Evolutionary conservation across 2,329 filamentous ascomycete species (phyloP), one percentile per base, ranked within the genome.

Genomic region (Sarocladium kiliense): DNA sequence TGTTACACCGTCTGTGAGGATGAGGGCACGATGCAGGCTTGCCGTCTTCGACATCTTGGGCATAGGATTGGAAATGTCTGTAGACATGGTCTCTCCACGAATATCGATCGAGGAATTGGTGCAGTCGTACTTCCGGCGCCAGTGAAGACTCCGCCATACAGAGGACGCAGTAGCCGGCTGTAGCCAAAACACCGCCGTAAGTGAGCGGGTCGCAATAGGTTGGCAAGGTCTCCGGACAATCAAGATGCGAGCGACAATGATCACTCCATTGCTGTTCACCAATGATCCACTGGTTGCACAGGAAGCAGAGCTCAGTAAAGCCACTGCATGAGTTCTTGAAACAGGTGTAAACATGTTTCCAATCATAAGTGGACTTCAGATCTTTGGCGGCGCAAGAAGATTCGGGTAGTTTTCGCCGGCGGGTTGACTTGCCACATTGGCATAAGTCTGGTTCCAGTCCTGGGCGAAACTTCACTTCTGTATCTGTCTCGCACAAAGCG

Each of bases 311-410:
- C 18, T 41, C 37, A 41, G n/a, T 7, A 19, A 41, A 41, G 37
- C 37, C 37, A 41, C 37, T 41, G 37, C 37, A 41, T 41, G 37
- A 41, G 37, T 41, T 41, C 37, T 41, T 41, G 37, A 41, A 41
- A 41, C 18, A 41, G 37, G 10, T 41, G 37, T 41, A 41, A 41
- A 41, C 37, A 41, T 41, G 37, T 41, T 19, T 41, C 37, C 37
- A 41, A 41, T 19, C 37, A 41, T 41, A 41, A 41, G 37, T 41
- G 37, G 37, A 41, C 37, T 41, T 41, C 37, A 41, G 37, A 19
- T 41, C 37, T 41, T 41, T 41, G 37, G 37, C 37, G 18, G 37
- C 37, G 37, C n/a, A 41, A 41, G 37, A 41, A 41, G 37, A 41
- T 41, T 41, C 37, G 37, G 12, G 37, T 41, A 41, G 37, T 41